Evolutionary conservation across 495 filamentous ascomycete genomes (phyloP).

Genomic region (Aspergillus taichungensis): DNA sequence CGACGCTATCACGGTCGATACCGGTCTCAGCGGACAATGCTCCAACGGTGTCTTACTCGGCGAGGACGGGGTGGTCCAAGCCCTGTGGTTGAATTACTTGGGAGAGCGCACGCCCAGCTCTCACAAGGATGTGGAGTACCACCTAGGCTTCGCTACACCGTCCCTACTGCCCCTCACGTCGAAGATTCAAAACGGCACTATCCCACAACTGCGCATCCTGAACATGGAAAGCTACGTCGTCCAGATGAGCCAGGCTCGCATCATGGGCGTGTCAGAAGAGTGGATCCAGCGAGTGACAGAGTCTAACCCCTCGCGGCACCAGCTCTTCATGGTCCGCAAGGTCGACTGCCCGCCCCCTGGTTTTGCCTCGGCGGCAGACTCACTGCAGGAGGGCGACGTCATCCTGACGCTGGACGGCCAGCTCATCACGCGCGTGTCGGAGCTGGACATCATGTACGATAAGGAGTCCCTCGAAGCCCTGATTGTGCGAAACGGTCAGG

Average conservation of each 20-base stretch:
- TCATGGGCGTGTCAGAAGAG: conserved; percentile 94
- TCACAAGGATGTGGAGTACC: conserved; percentile 91
- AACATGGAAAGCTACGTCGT: conserved; percentile 91
- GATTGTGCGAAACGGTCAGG: conserved; percentile 76
- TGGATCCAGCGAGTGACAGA: conserved; percentile 86
- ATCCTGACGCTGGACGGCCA: conserved; percentile 85
- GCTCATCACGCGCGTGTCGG: conserved; percentile 83
- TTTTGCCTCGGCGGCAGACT: conserved; percentile 24
- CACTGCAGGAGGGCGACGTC: conserved; percentile 81
- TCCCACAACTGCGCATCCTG: conserved; percentile 77
- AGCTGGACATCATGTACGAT: conserved; percentile 95
- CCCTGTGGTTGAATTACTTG: conserved; percentile 92
- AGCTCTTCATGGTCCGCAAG: conserved; percentile 98
- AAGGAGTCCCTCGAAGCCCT: conserved; percentile 74
- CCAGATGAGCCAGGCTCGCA: conserved; percentile 93
- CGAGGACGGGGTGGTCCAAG: conserved; percentile 85
- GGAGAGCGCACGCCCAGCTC: conserved; percentile 73
- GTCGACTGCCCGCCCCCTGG: conserved; percentile 59
- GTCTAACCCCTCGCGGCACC: conserved; percentile 83
- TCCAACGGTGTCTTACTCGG: conserved; percentile 89
- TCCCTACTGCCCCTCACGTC: conserved; percentile 75
- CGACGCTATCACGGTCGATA: conserved; percentile 96
- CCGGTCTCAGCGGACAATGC: conserved; percentile 79
- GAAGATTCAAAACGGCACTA: conserved; percentile 70
- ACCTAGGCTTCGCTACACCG: conserved; percentile 85